Evolutionary conservation across 179 eudicot species (phyloP), one percentile per base, ranked within the genome.

Genomic region (Beta macrorhiza): DNA sequence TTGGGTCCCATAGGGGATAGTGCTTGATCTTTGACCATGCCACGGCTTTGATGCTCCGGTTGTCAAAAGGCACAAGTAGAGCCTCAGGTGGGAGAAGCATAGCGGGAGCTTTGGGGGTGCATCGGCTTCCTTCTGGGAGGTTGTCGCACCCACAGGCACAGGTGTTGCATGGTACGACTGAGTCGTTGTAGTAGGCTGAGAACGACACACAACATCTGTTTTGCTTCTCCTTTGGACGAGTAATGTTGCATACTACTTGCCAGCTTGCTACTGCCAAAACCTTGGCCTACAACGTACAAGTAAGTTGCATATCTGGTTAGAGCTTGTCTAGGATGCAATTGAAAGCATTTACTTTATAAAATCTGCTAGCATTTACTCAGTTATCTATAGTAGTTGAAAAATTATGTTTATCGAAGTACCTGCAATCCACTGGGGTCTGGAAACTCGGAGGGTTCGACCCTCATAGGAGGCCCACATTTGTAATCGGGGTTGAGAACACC

Each of bases 171-270:
- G 98, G 95, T 14, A 95, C 67, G 1, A 81, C 87, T 0, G 91
- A 83, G 5, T 85, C 90, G 2, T 91, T 85, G 81, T 89, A 94
- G 85, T 87, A 94, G 72, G 93, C 87, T 22, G 97, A 92, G 85
- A 81, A 94, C 11, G 97, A 84, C 15, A 93, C 97, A 12, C 97
- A 94, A 70, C 98, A 94, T 58, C 82, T 72, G 1, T 82, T 47
- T 19, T 84, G 77, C 63, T 79, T 89, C 7, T 82, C 84, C 78
- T 94, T 91, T 1, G 98, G 98, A 0, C 73, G 72, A 9, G 94
- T 90, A 57, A 94, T 93, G 90, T 94, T 94, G 85, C 98, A 94
- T 15, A 86, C 88, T 0, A 94, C 82, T 72, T 93, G 94, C 97
- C 96, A 94, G 80, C 90, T 93, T 8, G 98, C 97, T 0, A 94